Base-by-base conservation (phyloP, 2,329 filamentous ascomycete genomes). In the Beauveria brongniartii region DNA sequence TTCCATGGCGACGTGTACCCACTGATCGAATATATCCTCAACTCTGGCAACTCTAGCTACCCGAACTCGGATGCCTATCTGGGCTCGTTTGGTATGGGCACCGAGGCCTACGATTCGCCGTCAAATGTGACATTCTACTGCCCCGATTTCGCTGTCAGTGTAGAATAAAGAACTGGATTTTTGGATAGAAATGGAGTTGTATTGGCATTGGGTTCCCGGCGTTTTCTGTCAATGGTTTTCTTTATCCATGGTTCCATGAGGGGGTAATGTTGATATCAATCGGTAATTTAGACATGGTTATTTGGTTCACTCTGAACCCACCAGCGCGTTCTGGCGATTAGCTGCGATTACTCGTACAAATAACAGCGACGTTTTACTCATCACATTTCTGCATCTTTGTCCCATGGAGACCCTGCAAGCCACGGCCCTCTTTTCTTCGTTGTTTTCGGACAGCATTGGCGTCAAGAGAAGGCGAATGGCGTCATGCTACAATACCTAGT, bases 71-170 rank as follows among this genome's bases (percentile, higher is more conserved):
- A 40, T 12, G 76, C 80, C 65, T 82, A 81, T 66, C 67, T 84
- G 20, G 81, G 80, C 22, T 79, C 81, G 64, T 71, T 82, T 65
- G 74, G 74, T 51, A 79, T 83, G 63, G 81, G 81, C 24, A 77
- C 77, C 16, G 81, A 84, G 67, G 73, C 79, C 0, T 80, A 78
- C 68, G 76, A 70, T 6, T 71, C 75, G 8, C 61, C 67, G 26
- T 65, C 67, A 4, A 76, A 75, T 44, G 79, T 82, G 55, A 83
- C 81, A 1, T 81, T 83, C 64, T 70, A 70, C 40, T 79, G 80
- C 3, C 69, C 73, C 9, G 62, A 67, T 24, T 64, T 78, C 44
- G 69, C 73, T 30, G 72, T 78, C 64, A 70, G 76, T 47, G 67
- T 75, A n/a, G 66, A 52, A 63, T 54, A 66, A 28, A 14, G 20